Evolutionary conservation across 208 protist genomes (phyloP), one percentile per base, ranked within the genome.

Genomic region (Acanthamoeba lenticulata): DNA sequence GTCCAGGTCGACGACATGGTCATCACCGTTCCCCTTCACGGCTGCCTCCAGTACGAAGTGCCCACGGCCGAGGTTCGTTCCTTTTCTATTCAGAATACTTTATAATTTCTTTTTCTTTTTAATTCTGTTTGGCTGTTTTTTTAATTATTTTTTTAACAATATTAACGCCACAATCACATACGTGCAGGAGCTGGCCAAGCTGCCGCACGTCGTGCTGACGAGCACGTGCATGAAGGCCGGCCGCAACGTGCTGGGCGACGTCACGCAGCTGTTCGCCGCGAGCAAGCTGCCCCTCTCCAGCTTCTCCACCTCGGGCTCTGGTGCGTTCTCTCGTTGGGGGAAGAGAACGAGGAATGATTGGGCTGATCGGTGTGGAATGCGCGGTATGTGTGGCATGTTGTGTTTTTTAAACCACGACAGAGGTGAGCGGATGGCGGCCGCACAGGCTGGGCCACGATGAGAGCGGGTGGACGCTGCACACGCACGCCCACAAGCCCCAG

Each of bases 1-100:
- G 44, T 85, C 42, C 49, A 60, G 55, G 55, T 67, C 24, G 55
- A 60, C 36, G 83, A 90, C 83, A 67, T 90, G 83, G 83, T 90
- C 21, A 90, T 90, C 52, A 90, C 83, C 11, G 40, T 90, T 13
- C 83, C 83, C 15, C 55, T 90, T 1, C 52, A 60, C n/a, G 83
- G 83, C 49, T 90, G 83, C 55, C 52, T 69, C 83, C 52, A 90
- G 17, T 67, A 69, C 29, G 45, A 60, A 45, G 83, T 90, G 45
- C 83, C 55, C 52, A 90, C 29, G 19, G 52, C 52, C 36, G 83
- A 90, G 55, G 83, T 69, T 24, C 40, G 32, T 38, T 24, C 40
- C 6, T 42, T 44, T 17, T n/a, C n/a, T n/a, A n/a, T n/a, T n/a
- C n/a, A n/a, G n/a, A n/a, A n/a, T n/a, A n/a, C n/a, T n/a, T n/a